Conservation (phyloP, 228 moss, liverwort and hornwort species). For the Sphagnum magellanicum region DNA sequence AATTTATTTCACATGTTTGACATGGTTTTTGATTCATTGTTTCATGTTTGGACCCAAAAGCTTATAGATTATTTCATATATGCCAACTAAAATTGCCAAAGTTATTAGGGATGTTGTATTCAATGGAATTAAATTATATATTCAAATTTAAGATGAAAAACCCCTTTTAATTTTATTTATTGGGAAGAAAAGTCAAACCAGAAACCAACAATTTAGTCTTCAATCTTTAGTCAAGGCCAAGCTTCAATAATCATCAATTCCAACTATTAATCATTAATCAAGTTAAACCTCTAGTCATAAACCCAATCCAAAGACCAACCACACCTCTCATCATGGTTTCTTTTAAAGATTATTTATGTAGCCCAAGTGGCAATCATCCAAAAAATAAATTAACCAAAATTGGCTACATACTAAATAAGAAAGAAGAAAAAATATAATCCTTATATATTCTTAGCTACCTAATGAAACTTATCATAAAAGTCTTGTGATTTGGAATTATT, state of each 20-base stretch:
- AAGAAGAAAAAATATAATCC: no score
- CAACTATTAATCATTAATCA: not conserved
- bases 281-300: not conserved
- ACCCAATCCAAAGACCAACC: no score
- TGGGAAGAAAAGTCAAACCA: not conserved
- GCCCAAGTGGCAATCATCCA: no score
- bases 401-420: no score
- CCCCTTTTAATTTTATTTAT: not conserved
- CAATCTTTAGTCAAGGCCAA: not conserved
- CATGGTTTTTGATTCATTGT: no score
- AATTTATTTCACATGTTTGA: not conserved
- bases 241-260: not conserved
- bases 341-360: no score
- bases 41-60: no score
- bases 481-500: no score
- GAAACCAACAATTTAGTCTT: not conserved
- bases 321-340: no score
- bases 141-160: not conserved
- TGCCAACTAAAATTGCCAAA: not conserved
- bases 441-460: no score
- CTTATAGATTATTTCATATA: not conserved
- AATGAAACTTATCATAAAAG: no score
- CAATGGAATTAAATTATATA: not conserved
- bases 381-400: no score
- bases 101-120: conserved; percentile 10